A percentile compares a stretch with the other conserved stretches of the same genome.
These are phyloP conservation scores for Maudiozyma humilis DNA, from an alignment of 1,139 yeast species.

Conservation along the genomic window DNA sequence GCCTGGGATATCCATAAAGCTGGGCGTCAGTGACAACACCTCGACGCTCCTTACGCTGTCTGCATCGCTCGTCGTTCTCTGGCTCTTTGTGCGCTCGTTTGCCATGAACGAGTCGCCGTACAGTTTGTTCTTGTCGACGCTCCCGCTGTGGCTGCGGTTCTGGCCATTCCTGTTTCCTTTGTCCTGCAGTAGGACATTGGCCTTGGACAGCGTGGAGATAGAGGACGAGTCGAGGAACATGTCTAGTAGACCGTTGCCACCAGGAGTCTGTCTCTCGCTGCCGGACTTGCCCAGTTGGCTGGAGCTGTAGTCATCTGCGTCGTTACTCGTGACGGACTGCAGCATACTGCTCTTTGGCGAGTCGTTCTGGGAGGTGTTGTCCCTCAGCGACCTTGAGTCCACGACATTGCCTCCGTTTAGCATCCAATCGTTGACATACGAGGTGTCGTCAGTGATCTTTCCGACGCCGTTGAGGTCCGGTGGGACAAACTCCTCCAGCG, in stretches of 20 bases:
- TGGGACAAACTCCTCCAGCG: conserved; percentile 39
- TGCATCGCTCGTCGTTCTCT: conserved; percentile 5
- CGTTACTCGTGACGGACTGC: conserved; percentile 5
- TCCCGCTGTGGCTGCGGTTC: neutral
- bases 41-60: conserved; percentile 30
- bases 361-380: conserved; percentile 13
- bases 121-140: conserved; percentile 4
- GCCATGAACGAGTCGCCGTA: conserved; percentile 1
- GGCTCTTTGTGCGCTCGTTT: conserved; percentile 1
- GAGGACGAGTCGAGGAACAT: conserved; percentile 30
- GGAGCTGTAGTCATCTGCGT: conserved; percentile 4
- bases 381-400: conserved; percentile 11
- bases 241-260: conserved; percentile 35
- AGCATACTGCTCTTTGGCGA: conserved; percentile 6
- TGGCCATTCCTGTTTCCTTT: conserved; percentile 6
- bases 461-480: conserved; percentile 29
- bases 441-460: conserved; percentile 23
- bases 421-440: conserved; percentile 16
- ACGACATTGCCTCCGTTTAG: conserved; percentile 3
- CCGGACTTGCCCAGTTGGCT: neutral
- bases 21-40: conserved; percentile 34
- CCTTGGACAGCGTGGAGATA: conserved; percentile 18
- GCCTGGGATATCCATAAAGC: conserved; percentile 34
- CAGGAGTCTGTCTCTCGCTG: conserved; percentile 2
- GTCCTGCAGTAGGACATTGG: conserved; percentile 17